Percentiles rank a stretch among this genome's conserved stretches.
Evolutionary conservation across 768 basidiomycete genomes (phyloP).

Genomic region (Tulasnella sp.): DNA sequence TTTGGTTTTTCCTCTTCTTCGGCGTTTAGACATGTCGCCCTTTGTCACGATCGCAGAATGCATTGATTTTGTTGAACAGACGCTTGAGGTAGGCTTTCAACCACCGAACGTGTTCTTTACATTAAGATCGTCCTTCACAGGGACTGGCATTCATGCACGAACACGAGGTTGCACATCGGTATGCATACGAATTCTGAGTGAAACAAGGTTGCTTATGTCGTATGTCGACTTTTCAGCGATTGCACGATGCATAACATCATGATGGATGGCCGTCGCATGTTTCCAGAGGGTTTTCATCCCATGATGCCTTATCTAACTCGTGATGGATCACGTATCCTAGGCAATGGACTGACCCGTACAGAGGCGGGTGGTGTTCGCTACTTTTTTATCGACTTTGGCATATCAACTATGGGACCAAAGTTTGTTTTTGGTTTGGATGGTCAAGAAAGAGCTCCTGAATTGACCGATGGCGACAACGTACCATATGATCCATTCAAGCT

Average conservation of each 20-base stretch:
- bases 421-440: neutral
- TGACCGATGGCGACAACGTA: constrained; percentile 1
- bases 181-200: neutral
- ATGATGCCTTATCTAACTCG: neutral
- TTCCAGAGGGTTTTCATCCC: constrained; percentile 6
- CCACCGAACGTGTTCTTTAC: neutral
- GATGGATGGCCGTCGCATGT: constrained; percentile 8
- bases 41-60: neutral
- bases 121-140: neutral
- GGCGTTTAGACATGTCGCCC: neutral
- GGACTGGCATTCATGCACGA: constrained; percentile 14
- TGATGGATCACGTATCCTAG: neutral
- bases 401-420: constrained; percentile 1
- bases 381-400: constrained; percentile 14
- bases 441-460: constrained; percentile 9
- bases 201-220: neutral
- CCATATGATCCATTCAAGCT: constrained; percentile 13
- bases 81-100: constrained; percentile 1
- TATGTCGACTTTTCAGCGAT: neutral
- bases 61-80: neutral
- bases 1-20: constrained; percentile 1
- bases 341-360: neutral
- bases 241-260: constrained; percentile 7
- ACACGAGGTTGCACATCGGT: constrained; percentile 11
- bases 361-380: neutral